Conservation (phyloP, 495 filamentous ascomycete species). For the Friedmanniomyces endolithicus region DNA sequence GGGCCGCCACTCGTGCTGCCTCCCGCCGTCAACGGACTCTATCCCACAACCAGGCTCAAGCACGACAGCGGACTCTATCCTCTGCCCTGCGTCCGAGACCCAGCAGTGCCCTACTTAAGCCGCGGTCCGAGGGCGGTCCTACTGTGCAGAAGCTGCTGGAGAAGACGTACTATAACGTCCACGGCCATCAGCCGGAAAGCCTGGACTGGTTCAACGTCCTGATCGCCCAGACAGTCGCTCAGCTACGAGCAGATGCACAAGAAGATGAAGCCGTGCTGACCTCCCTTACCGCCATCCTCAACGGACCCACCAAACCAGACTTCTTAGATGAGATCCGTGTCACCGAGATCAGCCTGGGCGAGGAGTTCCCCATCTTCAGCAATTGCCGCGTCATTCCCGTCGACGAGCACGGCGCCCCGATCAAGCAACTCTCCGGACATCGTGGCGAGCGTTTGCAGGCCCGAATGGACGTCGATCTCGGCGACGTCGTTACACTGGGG, state of each 20-base stretch:
- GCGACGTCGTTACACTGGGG: conserved; percentile 85
- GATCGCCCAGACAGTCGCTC: conserved; percentile 90
- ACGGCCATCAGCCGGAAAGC: conserved; percentile 94
- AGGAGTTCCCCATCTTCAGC: conserved; percentile 97
- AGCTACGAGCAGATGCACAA: conserved; percentile 79
- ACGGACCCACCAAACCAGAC: conserved; percentile 71
- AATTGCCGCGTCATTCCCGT: conserved; percentile 88
- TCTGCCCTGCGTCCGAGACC: conserved; percentile 18
- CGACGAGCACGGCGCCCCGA: conserved; percentile 41
- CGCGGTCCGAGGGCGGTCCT: conserved; percentile 34
- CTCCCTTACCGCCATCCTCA: conserved; percentile 79
- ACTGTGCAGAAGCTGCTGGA: conserved; percentile 83
- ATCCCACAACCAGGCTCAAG: conserved; percentile 41
- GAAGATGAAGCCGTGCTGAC: conserved; percentile 86
- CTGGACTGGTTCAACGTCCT: conserved; percentile 99
- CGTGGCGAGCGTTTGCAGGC: conserved; percentile 60
- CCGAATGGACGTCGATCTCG: conserved; percentile 90
- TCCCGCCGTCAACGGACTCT: conserved; percentile 52
- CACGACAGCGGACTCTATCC: conserved; percentile 47
- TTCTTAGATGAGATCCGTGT: conserved; percentile 88
- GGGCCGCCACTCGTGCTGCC: conserved; percentile 52
- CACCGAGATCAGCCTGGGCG: conserved; percentile 82
- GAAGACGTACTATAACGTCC: conserved; percentile 97
- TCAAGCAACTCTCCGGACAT: conserved; percentile 19
- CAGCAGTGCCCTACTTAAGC: conserved; percentile 50